Conservation (phyloP, 495 filamentous ascomycete genomes). For the Aspergillus bridgeri region DNA sequence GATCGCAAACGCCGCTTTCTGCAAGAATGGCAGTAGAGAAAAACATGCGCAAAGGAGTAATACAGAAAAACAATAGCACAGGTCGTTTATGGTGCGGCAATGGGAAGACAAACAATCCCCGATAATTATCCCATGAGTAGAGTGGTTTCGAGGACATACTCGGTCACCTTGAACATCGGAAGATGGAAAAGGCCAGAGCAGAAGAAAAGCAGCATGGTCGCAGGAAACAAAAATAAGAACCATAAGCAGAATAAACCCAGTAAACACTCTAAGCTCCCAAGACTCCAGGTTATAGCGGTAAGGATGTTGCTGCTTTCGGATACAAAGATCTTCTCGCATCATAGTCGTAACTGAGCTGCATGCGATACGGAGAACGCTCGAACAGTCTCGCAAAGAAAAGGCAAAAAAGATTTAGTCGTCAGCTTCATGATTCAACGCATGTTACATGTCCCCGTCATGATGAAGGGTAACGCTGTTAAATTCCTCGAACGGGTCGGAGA, state of each 20-base stretch:
- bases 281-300: constrained; percentile 27
- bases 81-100: constrained; percentile 14
- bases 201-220: constrained; percentile 16
- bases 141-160: constrained; percentile 3
- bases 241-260: constrained; percentile 20
- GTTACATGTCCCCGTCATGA: constrained; percentile 76
- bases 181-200: constrained; percentile 8
- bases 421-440: constrained; percentile 6
- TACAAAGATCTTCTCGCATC: constrained; percentile 39
- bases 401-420: constrained; percentile 8
- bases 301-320: constrained; percentile 19
- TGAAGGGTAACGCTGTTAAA: constrained; percentile 98
- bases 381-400: constrained; percentile 16
- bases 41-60: constrained; percentile 3
- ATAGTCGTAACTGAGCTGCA: constrained; percentile 30
- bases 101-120: constrained; percentile 4
- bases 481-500: constrained; percentile 94
- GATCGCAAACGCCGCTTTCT: constrained; percentile 25
- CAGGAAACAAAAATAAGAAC: constrained; percentile 12
- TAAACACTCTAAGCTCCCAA: constrained; percentile 18
- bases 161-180: constrained; percentile 14
- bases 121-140: constrained; percentile 16
- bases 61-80: background rate
- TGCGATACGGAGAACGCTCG: constrained; percentile 28
- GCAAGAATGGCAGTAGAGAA: constrained; percentile 15